Conservation (phyloP, 345 rosid genomes). For the Eucalyptus tenuipes region DNA sequence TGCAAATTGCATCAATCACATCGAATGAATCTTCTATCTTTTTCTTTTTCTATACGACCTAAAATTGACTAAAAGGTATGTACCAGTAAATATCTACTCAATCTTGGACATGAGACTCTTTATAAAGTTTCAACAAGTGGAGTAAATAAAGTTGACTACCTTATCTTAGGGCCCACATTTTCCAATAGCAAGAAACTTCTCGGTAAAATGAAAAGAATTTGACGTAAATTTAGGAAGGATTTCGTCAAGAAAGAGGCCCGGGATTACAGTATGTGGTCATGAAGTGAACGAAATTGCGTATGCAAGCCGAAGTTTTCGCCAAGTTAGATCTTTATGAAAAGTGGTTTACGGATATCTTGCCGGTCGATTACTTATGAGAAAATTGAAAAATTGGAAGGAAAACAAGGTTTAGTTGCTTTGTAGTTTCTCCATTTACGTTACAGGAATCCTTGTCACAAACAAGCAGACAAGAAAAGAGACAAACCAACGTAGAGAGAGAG, state of each 20-base stretch:
- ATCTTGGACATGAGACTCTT: not conserved
- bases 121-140: not conserved
- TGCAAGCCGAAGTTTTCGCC: not conserved
- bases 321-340: not conserved
- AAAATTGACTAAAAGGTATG: not conserved
- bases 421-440: not conserved
- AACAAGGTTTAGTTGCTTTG: not conserved
- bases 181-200: not conserved
- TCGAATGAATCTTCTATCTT: not conserved
- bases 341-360: not conserved
- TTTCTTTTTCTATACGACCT: not conserved
- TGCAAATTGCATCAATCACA: slow-evolving; percentile 2
- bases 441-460: not conserved
- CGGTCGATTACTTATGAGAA: not conserved
- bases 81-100: not conserved
- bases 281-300: not conserved
- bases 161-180: not conserved
- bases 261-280: not conserved
- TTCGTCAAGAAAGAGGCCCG: fast-evolving
- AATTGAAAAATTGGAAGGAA: not conserved
- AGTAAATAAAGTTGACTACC: not conserved
- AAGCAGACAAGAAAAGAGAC: not conserved
- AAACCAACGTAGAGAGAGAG: not conserved
- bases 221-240: not conserved
- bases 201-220: not conserved